A percentile compares a stretch with the other conserved stretches of the same genome.
These are phyloP conservation scores for Linanthus parryae DNA, from an alignment of 148 eudicot species.

Conservation along the genomic window DNA sequence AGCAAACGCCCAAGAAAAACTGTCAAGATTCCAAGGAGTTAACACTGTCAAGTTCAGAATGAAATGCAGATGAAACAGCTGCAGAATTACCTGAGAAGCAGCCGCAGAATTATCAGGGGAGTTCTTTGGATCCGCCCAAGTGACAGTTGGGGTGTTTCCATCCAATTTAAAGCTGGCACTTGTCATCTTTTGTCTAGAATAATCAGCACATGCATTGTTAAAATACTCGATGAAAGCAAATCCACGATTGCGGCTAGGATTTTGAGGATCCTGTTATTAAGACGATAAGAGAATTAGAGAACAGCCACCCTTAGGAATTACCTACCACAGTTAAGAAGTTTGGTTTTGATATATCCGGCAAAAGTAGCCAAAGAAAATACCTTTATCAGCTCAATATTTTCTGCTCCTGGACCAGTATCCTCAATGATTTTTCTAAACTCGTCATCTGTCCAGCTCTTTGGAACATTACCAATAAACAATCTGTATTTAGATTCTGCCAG, in stretches of 20 bases:
- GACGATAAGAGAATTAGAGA: constrained; percentile 11
- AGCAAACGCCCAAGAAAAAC: no score
- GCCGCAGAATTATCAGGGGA: constrained; percentile 80
- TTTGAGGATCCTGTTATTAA: constrained; percentile 65
- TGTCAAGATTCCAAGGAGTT: no score
- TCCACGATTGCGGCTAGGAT: constrained; percentile 88
- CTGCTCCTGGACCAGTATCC: constrained; percentile 89
- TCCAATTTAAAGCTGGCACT: constrained; percentile 66
- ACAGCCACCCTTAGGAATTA: not conserved
- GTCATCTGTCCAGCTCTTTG: constrained; percentile 86
- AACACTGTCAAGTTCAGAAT: no score
- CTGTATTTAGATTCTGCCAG: constrained; percentile 81
- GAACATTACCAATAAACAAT: constrained; percentile 88
- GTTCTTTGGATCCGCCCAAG: constrained; percentile 98
- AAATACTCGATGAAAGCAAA: constrained; percentile 95
- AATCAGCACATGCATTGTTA: constrained; percentile 98
- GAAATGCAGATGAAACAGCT: not conserved
- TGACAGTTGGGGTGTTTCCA: constrained; percentile 84
- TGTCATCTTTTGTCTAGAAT: constrained; percentile 78
- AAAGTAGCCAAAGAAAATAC: constrained; percentile 26
- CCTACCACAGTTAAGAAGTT: not conserved
- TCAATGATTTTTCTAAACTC: constrained; percentile 74
- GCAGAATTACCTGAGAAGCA: constrained; percentile 69
- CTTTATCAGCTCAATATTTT: constrained; percentile 85
- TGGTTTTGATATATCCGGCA: no score